phyloP scores from a whole-genome alignment of 1,284 basidiomycete genomes.

The Leccinum solheimii region DNA sequence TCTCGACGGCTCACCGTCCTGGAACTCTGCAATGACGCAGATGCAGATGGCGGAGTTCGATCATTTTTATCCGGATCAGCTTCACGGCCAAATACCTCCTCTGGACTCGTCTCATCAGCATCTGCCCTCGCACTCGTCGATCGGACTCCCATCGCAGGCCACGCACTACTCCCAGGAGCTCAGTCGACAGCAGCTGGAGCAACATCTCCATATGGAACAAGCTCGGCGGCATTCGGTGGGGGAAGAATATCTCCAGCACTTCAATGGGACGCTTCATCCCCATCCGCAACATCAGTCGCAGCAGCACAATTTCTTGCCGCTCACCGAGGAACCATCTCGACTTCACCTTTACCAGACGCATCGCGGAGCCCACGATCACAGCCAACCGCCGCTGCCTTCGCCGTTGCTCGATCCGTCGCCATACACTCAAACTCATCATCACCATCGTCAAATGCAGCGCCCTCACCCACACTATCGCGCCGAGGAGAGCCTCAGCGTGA shows the following conservation, averaged over 20 bases:
- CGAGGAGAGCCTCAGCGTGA: slow-evolving; percentile 35
- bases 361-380: slow-evolving; percentile 36
- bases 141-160: slow-evolving; percentile 30
- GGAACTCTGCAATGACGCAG: slow-evolving; percentile 78
- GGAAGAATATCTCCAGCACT: slow-evolving; percentile 36
- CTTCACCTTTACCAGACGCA: slow-evolving; percentile 38
- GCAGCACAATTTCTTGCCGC: slow-evolving; percentile 26
- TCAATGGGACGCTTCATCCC: slow-evolving; percentile 29
- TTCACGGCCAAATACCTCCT: slow-evolving; percentile 49
- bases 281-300: slow-evolving; percentile 24
- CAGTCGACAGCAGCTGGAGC: slow-evolving; percentile 44
- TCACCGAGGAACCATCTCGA: slow-evolving; percentile 32
- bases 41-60: slow-evolving; percentile 39
- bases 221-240: slow-evolving; percentile 34
- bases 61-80: slow-evolving; percentile 40
- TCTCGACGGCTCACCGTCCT: slow-evolving; percentile 77
- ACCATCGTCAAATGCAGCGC: slow-evolving; percentile 32
- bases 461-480: slow-evolving; percentile 31
- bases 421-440: slow-evolving; percentile 31
- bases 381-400: slow-evolving; percentile 28
- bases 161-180: slow-evolving; percentile 46
- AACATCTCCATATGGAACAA: slow-evolving; percentile 34
- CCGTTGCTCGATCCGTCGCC: slow-evolving; percentile 35
- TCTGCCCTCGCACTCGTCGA: slow-evolving; percentile 51
- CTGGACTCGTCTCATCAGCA: slow-evolving; percentile 48